These are phyloP conservation scores for Plasmodium gonderi DNA, from an alignment of 169 alveolate species.

Conservation along the genomic window DNA sequence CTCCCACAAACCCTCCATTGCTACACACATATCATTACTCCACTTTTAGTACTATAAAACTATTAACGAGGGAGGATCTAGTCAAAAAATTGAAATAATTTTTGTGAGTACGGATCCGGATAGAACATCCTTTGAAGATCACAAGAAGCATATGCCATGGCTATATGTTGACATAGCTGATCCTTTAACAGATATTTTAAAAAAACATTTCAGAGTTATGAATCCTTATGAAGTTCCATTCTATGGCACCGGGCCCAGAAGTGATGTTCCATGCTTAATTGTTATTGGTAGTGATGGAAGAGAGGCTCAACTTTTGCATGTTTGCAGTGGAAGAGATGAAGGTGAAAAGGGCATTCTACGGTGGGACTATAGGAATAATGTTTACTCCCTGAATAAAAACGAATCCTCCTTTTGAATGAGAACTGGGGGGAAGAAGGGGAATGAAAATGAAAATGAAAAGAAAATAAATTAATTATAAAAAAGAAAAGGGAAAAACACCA, in stretches of 20 bases:
- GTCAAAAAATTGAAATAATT: slow-evolving; percentile 81
- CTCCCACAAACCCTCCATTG: too few species aligned
- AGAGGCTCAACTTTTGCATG: slow-evolving; percentile 79
- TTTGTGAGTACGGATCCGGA: slow-evolving; percentile 78
- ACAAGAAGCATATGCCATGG: slow-evolving; percentile 82
- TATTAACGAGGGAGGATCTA: slow-evolving; percentile 79
- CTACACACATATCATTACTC: too few species aligned
- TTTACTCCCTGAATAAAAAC: slow-evolving; percentile 44
- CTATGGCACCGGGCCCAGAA: slow-evolving; percentile 79
- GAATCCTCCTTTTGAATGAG: slow-evolving; percentile 3
- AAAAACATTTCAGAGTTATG: slow-evolving; percentile 79
- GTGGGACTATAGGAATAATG: slow-evolving; percentile 74
- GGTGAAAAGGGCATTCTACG: slow-evolving; percentile 81
- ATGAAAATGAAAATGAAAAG: too few species aligned
- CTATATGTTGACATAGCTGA: slow-evolving; percentile 76
- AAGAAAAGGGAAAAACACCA: too few species aligned
- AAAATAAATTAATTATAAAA: too few species aligned
- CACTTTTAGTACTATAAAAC: slow-evolving; percentile 78
- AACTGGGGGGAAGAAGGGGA: background rate
- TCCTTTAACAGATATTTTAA: slow-evolving; percentile 77
- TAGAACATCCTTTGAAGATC: slow-evolving; percentile 70
- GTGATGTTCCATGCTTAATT: slow-evolving; percentile 78
- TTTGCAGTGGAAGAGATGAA: slow-evolving; percentile 83
- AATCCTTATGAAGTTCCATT: slow-evolving; percentile 57
- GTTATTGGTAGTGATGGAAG: slow-evolving; percentile 83